Base-by-base conservation (phyloP, 2,329 filamentous ascomycete genomes). In the Sclerotinia trifoliorum region DNA sequence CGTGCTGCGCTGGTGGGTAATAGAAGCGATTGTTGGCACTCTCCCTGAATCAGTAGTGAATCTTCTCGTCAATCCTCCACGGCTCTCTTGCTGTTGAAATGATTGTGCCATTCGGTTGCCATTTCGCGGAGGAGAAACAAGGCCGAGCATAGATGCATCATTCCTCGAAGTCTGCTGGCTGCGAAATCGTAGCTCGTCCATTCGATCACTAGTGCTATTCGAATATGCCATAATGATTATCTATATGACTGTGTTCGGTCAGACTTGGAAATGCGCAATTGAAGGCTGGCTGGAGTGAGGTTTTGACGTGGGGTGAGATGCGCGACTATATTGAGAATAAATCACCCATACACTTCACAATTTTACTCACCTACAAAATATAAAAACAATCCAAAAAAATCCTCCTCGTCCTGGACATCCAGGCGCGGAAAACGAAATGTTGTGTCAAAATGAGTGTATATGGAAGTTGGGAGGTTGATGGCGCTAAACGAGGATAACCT, bases 1-100 rank as follows among this genome's bases (percentile, higher is more conserved):
- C 58, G 69, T 60, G 44, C 68, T 68, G 51, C 76, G 73, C 70
- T 76, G 76, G 44, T 44, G 74, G n/a, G 74, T 69, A 55, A 77
- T 73, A 60, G 76, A 74, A 68, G 85, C 86, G 80, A 92, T 82
- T 78, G 90, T 92, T 79, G 91, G 90, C 80, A 94, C 83, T 85
- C 93, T 86, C 80, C 92, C 85, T 81, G 92, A 89, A 81, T 97
- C 96, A 68, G 94, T 95, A 72, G 94, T 98, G 81, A 98, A 98
- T 78, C 94, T 90, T 77, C 94, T 90, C 80, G 94, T 92, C 78
- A 98, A 84, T 75, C 88, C 89, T 71, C 88, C 87, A 80, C 94
- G 89, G 73, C 86, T 86, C 77, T 96, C 92, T 79, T 87, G 85
- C 72, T 85, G 79, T 70, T 82, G 79, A 68, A 83, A 80, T 72